phyloP scores from a whole-genome alignment of 129 eudicot genomes.

The Saussurea involucrata region DNA sequence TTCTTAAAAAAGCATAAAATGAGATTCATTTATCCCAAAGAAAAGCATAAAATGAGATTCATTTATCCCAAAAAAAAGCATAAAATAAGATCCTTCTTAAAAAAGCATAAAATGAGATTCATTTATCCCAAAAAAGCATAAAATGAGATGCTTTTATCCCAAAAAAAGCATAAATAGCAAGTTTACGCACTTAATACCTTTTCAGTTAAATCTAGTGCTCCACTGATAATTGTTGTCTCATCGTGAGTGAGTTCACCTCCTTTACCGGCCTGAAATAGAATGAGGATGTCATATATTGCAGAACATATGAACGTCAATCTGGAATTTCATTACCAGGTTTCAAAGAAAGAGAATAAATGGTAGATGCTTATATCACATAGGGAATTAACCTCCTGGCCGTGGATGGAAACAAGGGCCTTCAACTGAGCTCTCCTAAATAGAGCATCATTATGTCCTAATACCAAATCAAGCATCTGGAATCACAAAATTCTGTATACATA shows the following conservation, averaged over 20 bases:
- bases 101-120: background rate
- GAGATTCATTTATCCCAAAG: no score
- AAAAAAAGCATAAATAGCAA: background rate
- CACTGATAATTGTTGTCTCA: slow-evolving; percentile 95
- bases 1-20: background rate
- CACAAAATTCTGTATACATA: slow-evolving; percentile 13
- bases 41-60: no score
- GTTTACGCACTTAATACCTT: slow-evolving; percentile 50
- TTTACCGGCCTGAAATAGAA: slow-evolving; percentile 72
- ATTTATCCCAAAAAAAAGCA: no score
- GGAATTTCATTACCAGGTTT: slow-evolving; percentile 1
- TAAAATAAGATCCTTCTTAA: background rate
- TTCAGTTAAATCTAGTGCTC: slow-evolving; percentile 97
- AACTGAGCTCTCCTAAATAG: slow-evolving; percentile 91
- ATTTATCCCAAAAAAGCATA: background rate
- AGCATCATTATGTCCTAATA: slow-evolving; percentile 83
- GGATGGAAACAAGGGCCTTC: slow-evolving; percentile 97
- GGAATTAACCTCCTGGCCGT: slow-evolving; percentile 63
- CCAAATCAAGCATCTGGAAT: slow-evolving; percentile 78
- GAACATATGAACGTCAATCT: background rate
- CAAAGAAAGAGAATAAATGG: background rate
- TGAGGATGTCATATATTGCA: slow-evolving; percentile 6
- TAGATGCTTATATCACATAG: slow-evolving; percentile 2
- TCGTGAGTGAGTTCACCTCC: slow-evolving; percentile 99
- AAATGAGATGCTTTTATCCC: background rate